Percentiles rank a stretch among this genome's conserved stretches.
phyloP scores from a whole-genome alignment of 192 early-diverging fungal species.

The Coemansia sp. region DNA sequence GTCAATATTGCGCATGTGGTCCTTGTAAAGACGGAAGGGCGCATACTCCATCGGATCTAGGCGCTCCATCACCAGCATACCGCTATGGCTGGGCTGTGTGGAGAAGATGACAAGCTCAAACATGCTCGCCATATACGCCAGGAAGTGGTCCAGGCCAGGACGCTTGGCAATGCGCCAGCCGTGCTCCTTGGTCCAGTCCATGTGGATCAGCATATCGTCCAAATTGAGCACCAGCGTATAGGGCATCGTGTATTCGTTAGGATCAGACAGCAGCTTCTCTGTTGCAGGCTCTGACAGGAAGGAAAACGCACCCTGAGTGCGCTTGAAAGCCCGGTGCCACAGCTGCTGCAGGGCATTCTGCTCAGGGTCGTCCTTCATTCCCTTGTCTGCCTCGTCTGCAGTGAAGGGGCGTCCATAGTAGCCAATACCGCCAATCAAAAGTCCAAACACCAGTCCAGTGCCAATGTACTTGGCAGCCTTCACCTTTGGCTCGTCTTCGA shows the following conservation, averaged over 20 bases:
- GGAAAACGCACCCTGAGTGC: conserved; percentile 25
- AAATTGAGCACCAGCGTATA: conserved; percentile 96
- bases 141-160: conserved; percentile 94
- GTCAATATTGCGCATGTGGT: conserved; percentile 86
- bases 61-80: conserved; percentile 81
- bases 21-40: conserved; percentile 89
- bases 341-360: conserved; percentile 42
- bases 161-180: conserved; percentile 98
- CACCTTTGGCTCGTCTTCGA: conserved; percentile 53
- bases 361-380: conserved; percentile 46
- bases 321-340: conserved; percentile 41
- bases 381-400: conserved; percentile 34
- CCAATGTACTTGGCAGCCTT: conserved; percentile 53
- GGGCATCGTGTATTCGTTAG: conserved; percentile 80
- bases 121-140: conserved; percentile 86
- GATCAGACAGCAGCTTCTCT: conserved; percentile 91
- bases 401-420: conserved; percentile 54
- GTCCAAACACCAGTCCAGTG: conserved; percentile 48
- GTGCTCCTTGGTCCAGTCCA: conserved; percentile 93
- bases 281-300: conserved; percentile 71
- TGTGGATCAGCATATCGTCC: conserved; percentile 91
- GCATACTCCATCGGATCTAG: conserved; percentile 90
- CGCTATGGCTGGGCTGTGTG: conserved; percentile 80
- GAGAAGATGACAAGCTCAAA: conserved; percentile 98
- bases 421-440: conserved; percentile 47